Percentiles rank a stretch among this genome's conserved stretches.
Evolutionary conservation across 495 filamentous ascomycete genomes (phyloP).

Genomic region (Podospora appendiculata): DNA sequence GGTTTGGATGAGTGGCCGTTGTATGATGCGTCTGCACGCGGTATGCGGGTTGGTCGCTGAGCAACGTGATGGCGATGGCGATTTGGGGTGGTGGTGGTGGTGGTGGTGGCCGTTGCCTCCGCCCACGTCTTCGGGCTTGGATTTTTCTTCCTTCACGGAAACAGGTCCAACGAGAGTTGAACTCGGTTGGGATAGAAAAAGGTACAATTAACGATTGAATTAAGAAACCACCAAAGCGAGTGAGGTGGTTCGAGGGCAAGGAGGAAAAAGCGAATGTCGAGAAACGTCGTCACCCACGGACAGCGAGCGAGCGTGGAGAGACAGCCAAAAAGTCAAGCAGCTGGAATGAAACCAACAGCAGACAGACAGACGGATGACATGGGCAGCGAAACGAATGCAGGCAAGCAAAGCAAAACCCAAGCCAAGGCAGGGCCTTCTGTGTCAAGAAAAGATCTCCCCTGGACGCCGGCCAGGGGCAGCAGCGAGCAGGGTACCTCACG

Average conservation of each 20-base stretch:
- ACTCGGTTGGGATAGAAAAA: not conserved
- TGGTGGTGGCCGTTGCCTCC: not conserved
- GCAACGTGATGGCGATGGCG: slow-evolving; percentile 3
- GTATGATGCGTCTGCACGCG: not conserved
- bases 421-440: not conserved
- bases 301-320: slow-evolving; percentile 1
- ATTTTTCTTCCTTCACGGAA: not conserved
- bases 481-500: not conserved
- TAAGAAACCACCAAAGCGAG: slow-evolving; percentile 43
- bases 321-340: not conserved
- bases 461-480: not conserved
- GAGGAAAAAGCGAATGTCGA: slow-evolving; percentile 21
- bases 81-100: no score
- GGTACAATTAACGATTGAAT: slow-evolving; percentile 26
- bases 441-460: slow-evolving; percentile 12
- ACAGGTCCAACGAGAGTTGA: not conserved
- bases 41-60: slow-evolving; percentile 8
- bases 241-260: slow-evolving; percentile 29
- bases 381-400: slow-evolving; percentile 2
- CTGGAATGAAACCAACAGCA: not conserved
- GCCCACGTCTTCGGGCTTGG: not conserved
- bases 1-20: not conserved
- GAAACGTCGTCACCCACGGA: slow-evolving; percentile 3
- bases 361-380: slow-evolving; percentile 4
- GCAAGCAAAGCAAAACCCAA: not conserved